phyloP scores from a whole-genome alignment of 345 rosid genomes.

The Tarenaya hassleriana region DNA sequence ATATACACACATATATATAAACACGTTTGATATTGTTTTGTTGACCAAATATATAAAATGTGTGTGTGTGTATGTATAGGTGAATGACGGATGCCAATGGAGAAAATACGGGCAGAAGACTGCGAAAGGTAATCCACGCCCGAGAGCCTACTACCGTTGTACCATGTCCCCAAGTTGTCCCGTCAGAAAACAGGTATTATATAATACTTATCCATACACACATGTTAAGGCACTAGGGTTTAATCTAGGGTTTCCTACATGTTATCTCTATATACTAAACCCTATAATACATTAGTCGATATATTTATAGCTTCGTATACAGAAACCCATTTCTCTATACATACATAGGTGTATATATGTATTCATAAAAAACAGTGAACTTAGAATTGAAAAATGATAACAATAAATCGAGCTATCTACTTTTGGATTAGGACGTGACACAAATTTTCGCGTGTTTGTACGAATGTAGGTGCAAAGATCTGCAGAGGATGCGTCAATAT shows the following conservation, averaged over 20 bases:
- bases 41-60: not conserved
- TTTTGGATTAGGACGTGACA: too few relatives aligned
- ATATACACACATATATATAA: not conserved
- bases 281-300: too few relatives aligned
- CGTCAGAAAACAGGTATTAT: conserved; percentile 78
- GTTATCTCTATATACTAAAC: too few relatives aligned
- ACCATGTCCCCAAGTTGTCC: conserved; percentile 58
- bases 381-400: too few relatives aligned
- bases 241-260: too few relatives aligned
- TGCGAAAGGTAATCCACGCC: conserved; percentile 88
- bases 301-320: too few relatives aligned
- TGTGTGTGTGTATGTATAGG: conserved; percentile 33
- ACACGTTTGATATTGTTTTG: not conserved
- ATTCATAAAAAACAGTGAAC: too few relatives aligned
- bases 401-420: too few relatives aligned
- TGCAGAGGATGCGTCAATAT: conserved; percentile 29
- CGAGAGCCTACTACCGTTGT: conserved; percentile 94
- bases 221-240: too few relatives aligned
- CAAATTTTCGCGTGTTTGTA: too few relatives aligned
- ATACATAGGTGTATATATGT: too few relatives aligned
- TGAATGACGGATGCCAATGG: conserved; percentile 92
- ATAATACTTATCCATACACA: not conserved
- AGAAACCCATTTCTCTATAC: too few relatives aligned
- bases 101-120: conserved; percentile 93
- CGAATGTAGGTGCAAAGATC: conserved; percentile 35